These are phyloP conservation scores for Hysterangium stoloniferum DNA, from an alignment of 768 basidiomycete species.

Conservation along the genomic window DNA sequence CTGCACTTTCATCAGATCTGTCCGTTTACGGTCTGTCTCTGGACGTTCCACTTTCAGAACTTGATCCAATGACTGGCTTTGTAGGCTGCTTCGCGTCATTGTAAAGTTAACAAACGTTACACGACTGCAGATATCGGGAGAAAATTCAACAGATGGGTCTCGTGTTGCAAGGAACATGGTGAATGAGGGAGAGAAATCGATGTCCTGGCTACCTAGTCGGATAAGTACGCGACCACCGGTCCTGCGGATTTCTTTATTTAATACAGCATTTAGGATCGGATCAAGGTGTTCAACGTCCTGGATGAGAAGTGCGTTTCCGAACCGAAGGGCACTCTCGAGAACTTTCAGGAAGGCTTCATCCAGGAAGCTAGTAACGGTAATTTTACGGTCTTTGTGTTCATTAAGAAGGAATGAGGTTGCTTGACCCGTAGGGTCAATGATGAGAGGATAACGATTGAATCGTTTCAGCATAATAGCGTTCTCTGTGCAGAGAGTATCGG, in stretches of 20 bases:
- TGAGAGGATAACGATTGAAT: conserved; percentile 94
- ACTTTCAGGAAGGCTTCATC: conserved; percentile 99
- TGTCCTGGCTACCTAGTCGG: conserved; percentile 93
- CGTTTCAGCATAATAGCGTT: conserved; percentile 99
- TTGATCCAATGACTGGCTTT: conserved; percentile 96
- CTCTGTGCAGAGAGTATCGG: conserved; percentile 92
- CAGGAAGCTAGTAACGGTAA: conserved; percentile 96
- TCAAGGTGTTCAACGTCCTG: conserved; percentile 98
- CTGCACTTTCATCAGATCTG: conserved; percentile 96
- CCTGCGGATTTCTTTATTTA: conserved; percentile 92
- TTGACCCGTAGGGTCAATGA: conserved; percentile 97
- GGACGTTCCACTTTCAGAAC: conserved; percentile 96
- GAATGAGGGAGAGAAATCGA: conserved; percentile 99
- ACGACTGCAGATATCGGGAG: conserved; percentile 96
- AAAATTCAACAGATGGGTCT: conserved; percentile 95
- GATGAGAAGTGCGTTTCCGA: conserved; percentile 94
- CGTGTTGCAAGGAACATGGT: conserved; percentile 98
- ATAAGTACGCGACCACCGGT: conserved; percentile 97
- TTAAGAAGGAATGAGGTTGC: conserved; percentile 91
- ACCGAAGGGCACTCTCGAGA: conserved; percentile 95
- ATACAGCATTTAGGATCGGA: conserved; percentile 92
- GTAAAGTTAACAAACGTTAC: conserved; percentile 96
- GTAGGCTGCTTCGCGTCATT: conserved; percentile 97
- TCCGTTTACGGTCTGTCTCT: conserved; percentile 90
- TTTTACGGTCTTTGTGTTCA: conserved; percentile 93